These are phyloP conservation scores for Salix viminalis DNA, from an alignment of 345 rosid species.

Conservation along the genomic window DNA sequence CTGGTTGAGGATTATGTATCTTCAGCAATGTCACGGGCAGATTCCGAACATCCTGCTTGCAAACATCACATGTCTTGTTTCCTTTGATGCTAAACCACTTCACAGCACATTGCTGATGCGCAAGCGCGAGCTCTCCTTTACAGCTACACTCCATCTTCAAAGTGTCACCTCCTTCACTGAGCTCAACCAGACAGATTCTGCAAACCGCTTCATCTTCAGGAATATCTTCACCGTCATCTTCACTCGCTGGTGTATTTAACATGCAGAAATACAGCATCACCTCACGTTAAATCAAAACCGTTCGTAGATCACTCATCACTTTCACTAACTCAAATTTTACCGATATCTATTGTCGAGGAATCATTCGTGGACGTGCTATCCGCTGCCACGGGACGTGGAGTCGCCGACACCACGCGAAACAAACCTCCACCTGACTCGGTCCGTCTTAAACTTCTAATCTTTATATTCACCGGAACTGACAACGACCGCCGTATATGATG, in stretches of 20 bases:
- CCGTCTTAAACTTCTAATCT: constrained; percentile 37
- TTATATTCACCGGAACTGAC: constrained; percentile 48
- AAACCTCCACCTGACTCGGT: constrained; percentile 41
- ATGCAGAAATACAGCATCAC: neutral
- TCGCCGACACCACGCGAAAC: constrained; percentile 44
- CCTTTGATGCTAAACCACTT: constrained; percentile 68
- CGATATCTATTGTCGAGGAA: constrained; percentile 22
- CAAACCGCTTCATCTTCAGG: constrained; percentile 66
- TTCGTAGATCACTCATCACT: neutral
- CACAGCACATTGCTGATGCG: constrained; percentile 56
- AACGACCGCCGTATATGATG: constrained; percentile 44
- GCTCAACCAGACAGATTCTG: constrained; percentile 56
- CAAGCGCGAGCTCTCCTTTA: constrained; percentile 63
- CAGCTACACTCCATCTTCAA: constrained; percentile 66
- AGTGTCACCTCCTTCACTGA: constrained; percentile 51
- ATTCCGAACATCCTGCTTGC: constrained; percentile 55
- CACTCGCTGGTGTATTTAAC: constrained; percentile 16
- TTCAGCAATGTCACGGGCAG: constrained; percentile 51
- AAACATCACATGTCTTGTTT: constrained; percentile 53
- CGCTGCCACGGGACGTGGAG: constrained; percentile 25
- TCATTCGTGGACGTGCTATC: constrained; percentile 24
- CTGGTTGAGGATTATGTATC: constrained; percentile 34
- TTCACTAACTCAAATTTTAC: constrained; percentile 18
- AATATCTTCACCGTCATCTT: constrained; percentile 46
- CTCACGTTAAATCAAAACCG: neutral